Evolutionary conservation across 1,139 yeast genomes (phyloP).

Genomic region (Saccharomycopsis crataegensis): DNA sequence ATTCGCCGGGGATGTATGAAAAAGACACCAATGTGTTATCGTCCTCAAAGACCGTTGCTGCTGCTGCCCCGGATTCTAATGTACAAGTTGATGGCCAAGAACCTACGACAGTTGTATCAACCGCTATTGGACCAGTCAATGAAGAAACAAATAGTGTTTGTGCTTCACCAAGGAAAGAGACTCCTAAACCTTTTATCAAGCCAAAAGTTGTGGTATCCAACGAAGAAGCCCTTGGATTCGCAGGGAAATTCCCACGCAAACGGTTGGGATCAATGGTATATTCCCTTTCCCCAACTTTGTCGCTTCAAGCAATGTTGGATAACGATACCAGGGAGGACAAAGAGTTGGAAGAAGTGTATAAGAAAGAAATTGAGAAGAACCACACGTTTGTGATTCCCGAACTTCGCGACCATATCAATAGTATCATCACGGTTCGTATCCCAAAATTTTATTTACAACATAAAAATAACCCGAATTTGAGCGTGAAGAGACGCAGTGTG

Average conservation of each 20-base stretch:
- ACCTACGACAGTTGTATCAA: not conserved
- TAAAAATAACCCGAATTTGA: constrained; percentile 29
- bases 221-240: constrained; percentile 38
- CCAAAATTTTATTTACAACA: constrained; percentile 35
- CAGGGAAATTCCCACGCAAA: constrained; percentile 39
- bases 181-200: constrained; percentile 15
- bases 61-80: too few species aligned
- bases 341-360: not conserved
- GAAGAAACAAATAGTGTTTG: not conserved
- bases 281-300: constrained; percentile 43
- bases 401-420: constrained; percentile 47
- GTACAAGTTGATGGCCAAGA: not conserved
- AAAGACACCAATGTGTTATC: not conserved
- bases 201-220: constrained; percentile 33
- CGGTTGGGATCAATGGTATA: constrained; percentile 59
- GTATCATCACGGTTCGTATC: constrained; percentile 56
- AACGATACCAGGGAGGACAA: not conserved
- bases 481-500: constrained; percentile 44
- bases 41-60: not conserved
- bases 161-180: constrained; percentile 1
- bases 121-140: not conserved
- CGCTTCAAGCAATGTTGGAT: constrained; percentile 1
- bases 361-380: not conserved
- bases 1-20: not conserved
- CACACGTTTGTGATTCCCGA: constrained; percentile 35